Evolutionary conservation across 495 filamentous ascomycete genomes (phyloP).

Genomic region (Penicillium mononematosum): DNA sequence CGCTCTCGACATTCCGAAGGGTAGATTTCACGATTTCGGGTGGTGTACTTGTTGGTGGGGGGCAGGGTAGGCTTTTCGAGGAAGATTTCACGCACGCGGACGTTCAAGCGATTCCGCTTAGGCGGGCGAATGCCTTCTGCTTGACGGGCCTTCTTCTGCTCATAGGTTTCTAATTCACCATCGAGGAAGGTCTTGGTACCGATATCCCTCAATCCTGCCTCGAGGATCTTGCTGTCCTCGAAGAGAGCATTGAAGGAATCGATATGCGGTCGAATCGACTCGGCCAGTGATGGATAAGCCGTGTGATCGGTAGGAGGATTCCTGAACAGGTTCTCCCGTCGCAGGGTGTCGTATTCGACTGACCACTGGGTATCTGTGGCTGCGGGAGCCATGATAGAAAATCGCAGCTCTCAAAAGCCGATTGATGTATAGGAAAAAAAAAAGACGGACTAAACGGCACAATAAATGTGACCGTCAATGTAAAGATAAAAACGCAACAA

Average conservation of each 20-base stretch:
- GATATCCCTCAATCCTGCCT: constrained; percentile 79
- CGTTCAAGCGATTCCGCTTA: constrained; percentile 66
- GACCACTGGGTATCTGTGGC: constrained; percentile 75
- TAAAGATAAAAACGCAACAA: neutral
- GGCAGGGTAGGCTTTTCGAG: constrained; percentile 75
- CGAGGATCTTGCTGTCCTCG: constrained; percentile 64
- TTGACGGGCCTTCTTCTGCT: constrained; percentile 40
- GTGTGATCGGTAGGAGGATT: constrained; percentile 83
- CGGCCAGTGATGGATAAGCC: constrained; percentile 82
- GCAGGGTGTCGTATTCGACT: constrained; percentile 73
- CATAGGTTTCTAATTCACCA: constrained; percentile 54
- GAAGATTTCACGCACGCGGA: constrained; percentile 73
- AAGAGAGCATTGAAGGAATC: constrained; percentile 96
- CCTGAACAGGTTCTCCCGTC: constrained; percentile 81
- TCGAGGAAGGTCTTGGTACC: constrained; percentile 86
- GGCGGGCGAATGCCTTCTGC: constrained; percentile 48
- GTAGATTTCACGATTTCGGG: constrained; percentile 74
- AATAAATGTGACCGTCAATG: constrained; percentile 1
- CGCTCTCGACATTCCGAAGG: constrained; percentile 93
- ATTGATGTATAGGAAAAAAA: constrained; percentile 15
- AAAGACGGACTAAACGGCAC: neutral
- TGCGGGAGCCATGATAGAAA: constrained; percentile 42
- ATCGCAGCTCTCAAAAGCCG: constrained; percentile 14
- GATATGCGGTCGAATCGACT: constrained; percentile 82
- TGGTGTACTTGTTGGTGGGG: constrained; percentile 72